Conservation (phyloP, 257 asterid genomes). For the Dorcoceras hygrometricum region DNA sequence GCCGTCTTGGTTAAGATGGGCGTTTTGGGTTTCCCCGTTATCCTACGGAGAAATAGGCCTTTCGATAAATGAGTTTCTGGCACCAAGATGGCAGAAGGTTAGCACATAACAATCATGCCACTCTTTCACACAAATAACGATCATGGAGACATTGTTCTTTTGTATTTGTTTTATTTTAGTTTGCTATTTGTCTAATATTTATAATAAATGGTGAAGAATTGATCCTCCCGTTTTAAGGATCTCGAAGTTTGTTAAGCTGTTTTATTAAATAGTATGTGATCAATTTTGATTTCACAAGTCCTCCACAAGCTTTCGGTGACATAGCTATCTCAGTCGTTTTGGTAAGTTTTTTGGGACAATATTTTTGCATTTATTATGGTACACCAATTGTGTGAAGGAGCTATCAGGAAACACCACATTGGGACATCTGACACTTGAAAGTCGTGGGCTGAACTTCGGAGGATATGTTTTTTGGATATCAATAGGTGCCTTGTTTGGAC, state of each 20-base stretch:
- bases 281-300: too few species aligned
- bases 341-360: background rate
- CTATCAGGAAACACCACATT: slow-evolving; percentile 16
- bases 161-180: too few species aligned
- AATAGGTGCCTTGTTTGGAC: slow-evolving; percentile 31
- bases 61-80: slow-evolving; percentile 46
- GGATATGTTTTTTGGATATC: slow-evolving; percentile 33
- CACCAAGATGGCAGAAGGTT: slow-evolving; percentile 64
- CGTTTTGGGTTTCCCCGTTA: slow-evolving; percentile 60
- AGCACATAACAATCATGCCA: background rate
- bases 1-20: slow-evolving; percentile 63
- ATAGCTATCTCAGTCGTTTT: background rate
- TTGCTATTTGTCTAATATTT: too few species aligned
- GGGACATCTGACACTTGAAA: slow-evolving; percentile 23
- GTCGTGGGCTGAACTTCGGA: slow-evolving; percentile 21
- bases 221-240: background rate
- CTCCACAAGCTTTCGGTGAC: too few species aligned
- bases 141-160: too few species aligned
- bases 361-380: background rate
- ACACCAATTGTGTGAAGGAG: slow-evolving; percentile 13
- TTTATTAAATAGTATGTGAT: background rate
- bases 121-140: background rate
- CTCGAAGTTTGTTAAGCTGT: background rate
- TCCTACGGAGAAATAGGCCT: slow-evolving; percentile 59
- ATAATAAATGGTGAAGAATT: too few species aligned